These are phyloP conservation scores for Aspergillaceae sp. DNA, from an alignment of 2,329 filamentous ascomycete genomes.

Conservation along the genomic window DNA sequence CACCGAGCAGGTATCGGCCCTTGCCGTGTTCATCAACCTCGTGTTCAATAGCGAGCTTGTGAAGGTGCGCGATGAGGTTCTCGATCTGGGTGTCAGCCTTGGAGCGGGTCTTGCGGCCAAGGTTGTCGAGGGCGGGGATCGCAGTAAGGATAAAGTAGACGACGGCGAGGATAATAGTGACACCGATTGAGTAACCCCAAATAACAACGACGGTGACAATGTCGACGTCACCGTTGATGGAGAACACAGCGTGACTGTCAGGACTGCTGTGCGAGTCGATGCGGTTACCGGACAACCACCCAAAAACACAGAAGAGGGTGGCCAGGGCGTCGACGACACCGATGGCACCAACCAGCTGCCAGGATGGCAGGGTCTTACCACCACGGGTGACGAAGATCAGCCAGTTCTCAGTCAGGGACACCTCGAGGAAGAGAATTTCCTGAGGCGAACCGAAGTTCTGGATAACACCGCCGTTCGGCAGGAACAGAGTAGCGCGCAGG, in stretches of 20 bases:
- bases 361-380: slow-evolving; percentile 63
- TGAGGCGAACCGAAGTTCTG: slow-evolving; percentile 67
- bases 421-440: slow-evolving; percentile 78
- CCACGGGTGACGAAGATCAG: slow-evolving; percentile 94
- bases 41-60: slow-evolving; percentile 45
- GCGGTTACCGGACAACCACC: slow-evolving; percentile 56
- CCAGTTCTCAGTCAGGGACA: slow-evolving; percentile 92
- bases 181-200: slow-evolving; percentile 47
- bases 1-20: slow-evolving; percentile 36
- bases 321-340: slow-evolving; percentile 62
- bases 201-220: slow-evolving; percentile 48
- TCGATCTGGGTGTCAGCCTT: slow-evolving; percentile 46
- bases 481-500: slow-evolving; percentile 60
- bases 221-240: slow-evolving; percentile 47
- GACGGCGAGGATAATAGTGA: slow-evolving; percentile 45
- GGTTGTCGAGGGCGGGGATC: slow-evolving; percentile 41
- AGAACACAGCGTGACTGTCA: slow-evolving; percentile 20
- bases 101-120: slow-evolving; percentile 44
- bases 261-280: slow-evolving; percentile 20
- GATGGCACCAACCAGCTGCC: slow-evolving; percentile 65
- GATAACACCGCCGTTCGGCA: slow-evolving; percentile 62
- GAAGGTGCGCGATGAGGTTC: slow-evolving; percentile 45
- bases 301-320: slow-evolving; percentile 67
- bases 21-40: slow-evolving; percentile 40
- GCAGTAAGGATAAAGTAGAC: slow-evolving; percentile 43